phyloP scores from a whole-genome alignment of 2,329 filamentous ascomycete species.

The Colletotrichum kahawae region DNA sequence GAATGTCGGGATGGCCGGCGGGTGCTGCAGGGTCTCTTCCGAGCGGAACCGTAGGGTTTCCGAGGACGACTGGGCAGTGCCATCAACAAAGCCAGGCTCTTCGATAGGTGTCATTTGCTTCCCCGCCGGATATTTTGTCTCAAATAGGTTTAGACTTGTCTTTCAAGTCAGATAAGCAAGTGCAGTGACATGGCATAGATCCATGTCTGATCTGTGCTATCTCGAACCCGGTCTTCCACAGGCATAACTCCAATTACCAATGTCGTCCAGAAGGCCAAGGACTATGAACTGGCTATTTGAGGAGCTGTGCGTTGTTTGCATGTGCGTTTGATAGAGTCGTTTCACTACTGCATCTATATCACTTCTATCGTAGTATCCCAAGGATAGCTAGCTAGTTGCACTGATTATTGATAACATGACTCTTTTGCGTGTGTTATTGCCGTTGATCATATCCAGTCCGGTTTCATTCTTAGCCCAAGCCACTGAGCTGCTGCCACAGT shows the following conservation, averaged over 20 bases:
- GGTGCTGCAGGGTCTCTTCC: background rate
- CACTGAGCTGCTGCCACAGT: background rate
- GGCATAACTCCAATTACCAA: background rate
- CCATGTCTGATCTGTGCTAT: background rate
- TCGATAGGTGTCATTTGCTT: background rate
- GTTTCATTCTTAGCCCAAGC: background rate
- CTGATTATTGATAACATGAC: background rate
- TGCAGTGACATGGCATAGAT: background rate
- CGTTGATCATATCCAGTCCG: background rate
- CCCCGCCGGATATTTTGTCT: background rate
- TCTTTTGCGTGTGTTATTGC: background rate
- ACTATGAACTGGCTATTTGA: background rate
- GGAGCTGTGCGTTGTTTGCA: background rate
- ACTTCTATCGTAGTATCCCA: background rate
- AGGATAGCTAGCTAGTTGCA: background rate
- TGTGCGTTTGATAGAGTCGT: background rate
- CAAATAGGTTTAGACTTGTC: background rate
- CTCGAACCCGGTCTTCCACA: background rate
- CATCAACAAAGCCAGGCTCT: background rate
- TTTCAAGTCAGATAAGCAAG: background rate
- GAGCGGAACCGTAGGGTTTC: slow-evolving; percentile 4
- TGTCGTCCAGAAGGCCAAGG: background rate
- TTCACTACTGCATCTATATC: background rate
- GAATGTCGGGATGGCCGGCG: background rate
- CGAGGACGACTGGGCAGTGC: background rate